phyloP scores from a whole-genome alignment of 2,329 filamentous ascomycete genomes.

The Alternaria panax region DNA sequence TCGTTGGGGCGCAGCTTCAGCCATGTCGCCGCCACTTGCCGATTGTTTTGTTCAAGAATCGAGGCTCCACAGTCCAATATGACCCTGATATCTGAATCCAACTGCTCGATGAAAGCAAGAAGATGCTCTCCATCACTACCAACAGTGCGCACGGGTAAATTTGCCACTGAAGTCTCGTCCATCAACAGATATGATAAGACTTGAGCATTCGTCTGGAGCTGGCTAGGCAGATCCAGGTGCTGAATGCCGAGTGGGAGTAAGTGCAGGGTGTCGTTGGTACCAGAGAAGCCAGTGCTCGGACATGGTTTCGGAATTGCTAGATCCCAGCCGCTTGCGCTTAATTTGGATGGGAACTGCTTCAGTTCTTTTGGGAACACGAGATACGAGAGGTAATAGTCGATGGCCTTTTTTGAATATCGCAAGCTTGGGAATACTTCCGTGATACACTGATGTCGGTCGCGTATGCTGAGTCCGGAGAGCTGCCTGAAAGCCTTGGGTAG shows the following conservation, averaged over 20 bases:
- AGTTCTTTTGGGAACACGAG: constrained; percentile 69
- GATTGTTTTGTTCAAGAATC: constrained; percentile 65
- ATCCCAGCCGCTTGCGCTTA: constrained; percentile 74
- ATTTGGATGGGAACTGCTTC: constrained; percentile 68
- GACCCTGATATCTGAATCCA: constrained; percentile 59
- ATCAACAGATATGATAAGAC: constrained; percentile 68
- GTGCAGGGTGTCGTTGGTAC: constrained; percentile 70
- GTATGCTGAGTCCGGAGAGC: constrained; percentile 40
- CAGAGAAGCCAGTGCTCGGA: constrained; percentile 71
- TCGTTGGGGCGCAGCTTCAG: constrained; percentile 47
- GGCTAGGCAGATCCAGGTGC: constrained; percentile 63
- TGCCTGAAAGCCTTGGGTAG: constrained; percentile 50
- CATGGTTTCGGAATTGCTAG: constrained; percentile 58
- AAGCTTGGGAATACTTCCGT: constrained; percentile 62
- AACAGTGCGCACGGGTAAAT: constrained; percentile 26
- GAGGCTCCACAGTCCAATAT: constrained; percentile 76
- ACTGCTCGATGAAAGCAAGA: constrained; percentile 53
- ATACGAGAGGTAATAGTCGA: constrained; percentile 69
- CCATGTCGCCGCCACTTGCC: constrained; percentile 59
- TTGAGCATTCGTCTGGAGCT: constrained; percentile 71
- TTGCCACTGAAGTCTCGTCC: constrained; percentile 43
- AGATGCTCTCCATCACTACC: constrained; percentile 52
- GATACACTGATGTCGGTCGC: constrained; percentile 60
- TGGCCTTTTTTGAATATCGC: constrained; percentile 58
- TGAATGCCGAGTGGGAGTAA: constrained; percentile 64